A percentile compares a stretch with the other conserved stretches of the same genome.
Evolutionary conservation across 2,329 filamentous ascomycete species (phyloP).

Genomic region (Talaromyces sp.): DNA sequence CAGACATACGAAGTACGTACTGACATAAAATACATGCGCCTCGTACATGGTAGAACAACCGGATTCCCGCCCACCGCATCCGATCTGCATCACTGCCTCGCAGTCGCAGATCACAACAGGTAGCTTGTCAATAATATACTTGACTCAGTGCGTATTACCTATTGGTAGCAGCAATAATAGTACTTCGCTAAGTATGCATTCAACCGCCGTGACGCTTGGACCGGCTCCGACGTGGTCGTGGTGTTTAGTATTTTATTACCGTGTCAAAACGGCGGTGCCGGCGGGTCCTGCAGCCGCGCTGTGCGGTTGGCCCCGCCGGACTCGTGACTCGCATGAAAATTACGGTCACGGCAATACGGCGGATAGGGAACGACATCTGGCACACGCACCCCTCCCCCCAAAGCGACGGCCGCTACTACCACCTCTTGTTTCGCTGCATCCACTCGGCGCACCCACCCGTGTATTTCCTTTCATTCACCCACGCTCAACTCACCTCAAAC

Average conservation of each 20-base stretch:
- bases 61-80: neutral
- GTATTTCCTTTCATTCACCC: neutral
- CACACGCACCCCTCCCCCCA: neutral
- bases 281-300: neutral
- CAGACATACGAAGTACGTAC: no score
- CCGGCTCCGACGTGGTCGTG: neutral
- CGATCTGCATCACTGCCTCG: neutral
- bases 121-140: neutral
- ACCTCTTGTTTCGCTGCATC: neutral
- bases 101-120: neutral
- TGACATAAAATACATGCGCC: no score
- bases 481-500: neutral
- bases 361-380: no score
- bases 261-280: neutral
- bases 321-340: neutral
- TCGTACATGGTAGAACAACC: no score
- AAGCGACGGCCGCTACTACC: neutral
- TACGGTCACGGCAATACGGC: neutral
- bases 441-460: neutral
- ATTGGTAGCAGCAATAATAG: neutral
- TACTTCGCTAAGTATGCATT: neutral
- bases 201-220: neutral
- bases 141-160: neutral
- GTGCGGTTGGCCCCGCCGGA: neutral
- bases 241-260: neutral